Conservation (phyloP, 345 rosid genomes). For the Eutrema heterophyllum region DNA sequence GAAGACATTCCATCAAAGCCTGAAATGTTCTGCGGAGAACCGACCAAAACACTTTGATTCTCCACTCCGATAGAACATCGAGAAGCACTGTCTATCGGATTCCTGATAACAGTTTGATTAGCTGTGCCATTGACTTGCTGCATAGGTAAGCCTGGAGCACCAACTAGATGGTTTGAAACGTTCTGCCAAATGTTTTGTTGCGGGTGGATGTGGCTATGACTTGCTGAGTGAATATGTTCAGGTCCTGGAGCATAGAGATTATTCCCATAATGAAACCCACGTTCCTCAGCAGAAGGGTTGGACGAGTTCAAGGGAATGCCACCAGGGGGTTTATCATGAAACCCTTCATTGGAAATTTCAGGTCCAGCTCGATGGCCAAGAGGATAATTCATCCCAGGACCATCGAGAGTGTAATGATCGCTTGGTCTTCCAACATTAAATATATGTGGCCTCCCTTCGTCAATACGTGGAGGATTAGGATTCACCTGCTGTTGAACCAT, state of each 20-base stretch:
- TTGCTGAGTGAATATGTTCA: constrained; percentile 43
- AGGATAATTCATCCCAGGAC: constrained; percentile 56
- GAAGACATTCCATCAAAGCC: constrained; percentile 49
- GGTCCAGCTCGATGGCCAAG: constrained; percentile 57
- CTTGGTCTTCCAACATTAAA: constrained; percentile 64
- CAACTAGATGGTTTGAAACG: constrained; percentile 46
- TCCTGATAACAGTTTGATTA: constrained; percentile 43
- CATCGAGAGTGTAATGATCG: constrained; percentile 57
- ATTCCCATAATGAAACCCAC: constrained; percentile 48
- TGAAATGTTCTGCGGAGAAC: constrained; percentile 44
- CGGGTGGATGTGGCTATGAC: constrained; percentile 51
- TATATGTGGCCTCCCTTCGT: constrained; percentile 56
- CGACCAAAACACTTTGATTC: constrained; percentile 45
- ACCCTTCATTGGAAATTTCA: constrained; percentile 54
- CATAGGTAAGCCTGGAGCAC: constrained; percentile 40
- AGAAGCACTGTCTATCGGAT: constrained; percentile 46
- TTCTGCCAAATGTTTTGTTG: constrained; percentile 69
- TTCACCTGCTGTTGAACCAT: constrained; percentile 55
- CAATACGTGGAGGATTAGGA: constrained; percentile 45
- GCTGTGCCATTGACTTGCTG: constrained; percentile 52
- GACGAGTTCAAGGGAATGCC: constrained; percentile 36
- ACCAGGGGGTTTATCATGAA: constrained; percentile 54
- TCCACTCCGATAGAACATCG: constrained; percentile 44
- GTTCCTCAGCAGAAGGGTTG: constrained; percentile 51
- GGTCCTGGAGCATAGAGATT: constrained; percentile 54